Base-by-base conservation (phyloP, 164 flowering plant species). In the Nelumbo lutea region DNA sequence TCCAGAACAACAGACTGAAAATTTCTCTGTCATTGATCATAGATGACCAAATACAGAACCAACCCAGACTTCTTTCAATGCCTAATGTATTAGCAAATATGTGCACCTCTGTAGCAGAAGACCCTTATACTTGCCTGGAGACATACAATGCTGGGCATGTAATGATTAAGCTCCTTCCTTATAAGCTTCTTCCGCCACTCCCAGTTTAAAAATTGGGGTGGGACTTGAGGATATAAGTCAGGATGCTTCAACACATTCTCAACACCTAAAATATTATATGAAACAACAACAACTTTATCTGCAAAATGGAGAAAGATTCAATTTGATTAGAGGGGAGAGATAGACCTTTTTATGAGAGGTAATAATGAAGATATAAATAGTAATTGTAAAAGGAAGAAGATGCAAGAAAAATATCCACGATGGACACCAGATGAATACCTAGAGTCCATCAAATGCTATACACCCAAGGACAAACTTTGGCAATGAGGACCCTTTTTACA, bases 241-340 rank as follows among this genome's bases (percentile, higher is more conserved):
- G 69, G 73, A 80, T 90, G 98, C 62, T 84, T 88, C 39, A 66
- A 70, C 10, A 88, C 95, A 81, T 91, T 94, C 53, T 87, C 86
- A 58, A 85, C 96, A 5, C 96, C 98, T 59, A 94, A 73, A 73
- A 94, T 82, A 75, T 94, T 94, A 72, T 94, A 91, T 38, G 96
- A 94, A 62, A 88, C 86, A 44, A 94, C 72, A 9, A 89, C 85
- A 64, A 94, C 59, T 70, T 74, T 84, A 77, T 94, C 98, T 93
- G 88, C 81, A 73, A 15, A 62, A 77, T 5, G 27, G 27, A 27
- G 27, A 27, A 27, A 27, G 27, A 27, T 27, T 27, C 27, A 27
- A 27, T 27, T 27, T 27, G 27, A 27, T 27, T 27, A 27, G 27
- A 27, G 27, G 27, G 27, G 27, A 27, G 27, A 27, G 27, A 27